Base-by-base conservation (phyloP, 331 rosid genomes). In the Cydonia oblonga region DNA sequence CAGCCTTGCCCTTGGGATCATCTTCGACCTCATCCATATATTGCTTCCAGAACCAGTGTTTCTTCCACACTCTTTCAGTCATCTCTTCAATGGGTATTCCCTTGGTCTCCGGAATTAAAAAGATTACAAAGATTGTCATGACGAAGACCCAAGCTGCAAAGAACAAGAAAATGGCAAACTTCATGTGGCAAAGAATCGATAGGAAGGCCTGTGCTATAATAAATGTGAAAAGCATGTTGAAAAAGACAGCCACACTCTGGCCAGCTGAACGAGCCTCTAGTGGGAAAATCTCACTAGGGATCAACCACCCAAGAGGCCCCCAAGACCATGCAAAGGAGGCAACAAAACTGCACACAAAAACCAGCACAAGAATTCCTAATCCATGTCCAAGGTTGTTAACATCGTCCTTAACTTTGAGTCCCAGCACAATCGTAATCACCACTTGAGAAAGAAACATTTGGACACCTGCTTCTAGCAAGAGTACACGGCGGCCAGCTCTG, bases 261-360 rank as follows among this genome's bases (percentile, higher is more conserved):
- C 92, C 97, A 0, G 88, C 92, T 0, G 97, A 91, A 6, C 92
- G 86, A 2, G 86, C 81, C 70, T 89, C 96, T 7, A 87, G 12
- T 1, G 92, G 88, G 32, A 87, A 91, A 7, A 71, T 91, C 74
- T 91, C 97, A 7, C 96, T 81, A 0, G 97, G 97, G 3, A 91
- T 86, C 54, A 86, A 46, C 92, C 96, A 91, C 1, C 92, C 97
- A 0, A 91, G 83, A 4, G 96, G 96, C 0, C 97, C 97, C 92
- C 92, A 91, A 0, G 96, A 91, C 97, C 97, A 91, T 0, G 96
- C 97, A 9, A 87, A 91, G 0, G 91, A 63, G 0, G 97, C 76
- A 1, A 89, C 97, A 0, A 87, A 91, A 24, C 76, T 79, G 79
- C 95, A 90, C 0, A 88, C 87, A 86, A 92, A 6, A 1, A 90